Percentiles rank a stretch among this genome's conserved stretches.
Conservation (phyloP, 768 basidiomycete species). For the Saitozyma sp. region DNA sequence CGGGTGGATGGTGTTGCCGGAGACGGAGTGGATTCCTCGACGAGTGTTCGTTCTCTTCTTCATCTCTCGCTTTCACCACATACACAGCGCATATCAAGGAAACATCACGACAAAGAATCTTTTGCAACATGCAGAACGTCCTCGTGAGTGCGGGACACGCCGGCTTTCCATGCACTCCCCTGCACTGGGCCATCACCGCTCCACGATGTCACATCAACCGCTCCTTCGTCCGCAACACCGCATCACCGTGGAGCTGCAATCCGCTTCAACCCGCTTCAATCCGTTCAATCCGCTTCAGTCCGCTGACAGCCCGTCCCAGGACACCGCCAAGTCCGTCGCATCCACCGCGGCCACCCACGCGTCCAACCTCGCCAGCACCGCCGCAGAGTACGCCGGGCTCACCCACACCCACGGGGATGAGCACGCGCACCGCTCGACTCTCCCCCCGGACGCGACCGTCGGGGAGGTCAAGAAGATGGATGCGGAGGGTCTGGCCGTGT, state of each 20-base stretch:
- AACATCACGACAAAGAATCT: slow-evolving; percentile 1
- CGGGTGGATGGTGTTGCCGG: no score
- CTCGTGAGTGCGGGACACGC: slow-evolving; percentile 30
- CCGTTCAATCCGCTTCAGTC: no score
- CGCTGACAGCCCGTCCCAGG: slow-evolving; percentile 5
- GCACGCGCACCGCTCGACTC: slow-evolving; percentile 5
- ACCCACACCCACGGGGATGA: slow-evolving; percentile 27
- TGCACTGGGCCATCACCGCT: no score
- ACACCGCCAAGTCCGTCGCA: slow-evolving; percentile 16
- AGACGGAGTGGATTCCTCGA: not conserved
- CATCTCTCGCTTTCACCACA: slow-evolving; percentile 2
- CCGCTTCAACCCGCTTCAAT: no score
- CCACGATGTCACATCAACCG: not conserved
- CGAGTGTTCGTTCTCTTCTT: not conserved
- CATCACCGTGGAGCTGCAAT: no score
- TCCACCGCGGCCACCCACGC: slow-evolving; percentile 10
- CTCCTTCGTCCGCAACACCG: no score
- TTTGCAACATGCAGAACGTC: slow-evolving; percentile 30
- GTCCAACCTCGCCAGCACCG: slow-evolving; percentile 12
- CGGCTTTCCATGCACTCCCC: no score
- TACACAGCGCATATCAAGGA: not conserved
- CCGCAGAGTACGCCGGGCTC: slow-evolving; percentile 15
- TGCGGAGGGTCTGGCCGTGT: slow-evolving; percentile 34
- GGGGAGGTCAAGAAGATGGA: slow-evolving; percentile 32
- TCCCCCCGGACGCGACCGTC: slow-evolving; percentile 34